Evolutionary conservation across 169 alveolate genomes (phyloP).

Genomic region (Cryptosporidium meleagridis): DNA sequence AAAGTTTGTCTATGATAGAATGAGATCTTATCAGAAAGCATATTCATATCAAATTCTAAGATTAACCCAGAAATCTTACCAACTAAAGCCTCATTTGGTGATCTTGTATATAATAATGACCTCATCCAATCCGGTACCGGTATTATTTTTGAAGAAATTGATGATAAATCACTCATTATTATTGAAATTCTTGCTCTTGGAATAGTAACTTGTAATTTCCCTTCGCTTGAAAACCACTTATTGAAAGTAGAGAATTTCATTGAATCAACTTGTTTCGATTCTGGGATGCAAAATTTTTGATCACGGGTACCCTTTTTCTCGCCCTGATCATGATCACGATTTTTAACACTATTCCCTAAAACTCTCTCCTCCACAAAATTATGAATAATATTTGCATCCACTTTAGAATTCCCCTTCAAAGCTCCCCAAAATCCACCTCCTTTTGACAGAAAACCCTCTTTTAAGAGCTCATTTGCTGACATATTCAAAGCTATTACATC

Average conservation of each 20-base stretch:
- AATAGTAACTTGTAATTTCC: slow-evolving; percentile 7
- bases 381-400: not conserved
- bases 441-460: slow-evolving; percentile 7
- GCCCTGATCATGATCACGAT: not conserved
- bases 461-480: slow-evolving; percentile 58
- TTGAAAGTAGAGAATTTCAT: slow-evolving; percentile 24
- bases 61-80: slow-evolving; percentile 28
- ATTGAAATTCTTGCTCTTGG: slow-evolving; percentile 20
- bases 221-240: slow-evolving; percentile 62
- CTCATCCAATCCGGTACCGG: slow-evolving; percentile 71
- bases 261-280: slow-evolving; percentile 3
- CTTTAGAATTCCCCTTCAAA: not conserved
- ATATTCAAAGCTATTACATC: slow-evolving; percentile 45
- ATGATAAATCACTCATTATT: not conserved
- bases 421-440: slow-evolving; percentile 12
- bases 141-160: not conserved
- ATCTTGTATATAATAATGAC: not conserved
- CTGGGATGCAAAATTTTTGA: not conserved
- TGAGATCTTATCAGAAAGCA: slow-evolving; percentile 44
- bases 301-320: not conserved
- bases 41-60: slow-evolving; percentile 5
- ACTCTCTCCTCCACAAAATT: not conserved
- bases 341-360: not conserved
- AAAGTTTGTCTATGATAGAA: slow-evolving; percentile 35
- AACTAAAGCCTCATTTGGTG: not conserved